Base-by-base conservation (phyloP, 2,329 filamentous ascomycete species). In the Zymoseptoria crescenta region DNA sequence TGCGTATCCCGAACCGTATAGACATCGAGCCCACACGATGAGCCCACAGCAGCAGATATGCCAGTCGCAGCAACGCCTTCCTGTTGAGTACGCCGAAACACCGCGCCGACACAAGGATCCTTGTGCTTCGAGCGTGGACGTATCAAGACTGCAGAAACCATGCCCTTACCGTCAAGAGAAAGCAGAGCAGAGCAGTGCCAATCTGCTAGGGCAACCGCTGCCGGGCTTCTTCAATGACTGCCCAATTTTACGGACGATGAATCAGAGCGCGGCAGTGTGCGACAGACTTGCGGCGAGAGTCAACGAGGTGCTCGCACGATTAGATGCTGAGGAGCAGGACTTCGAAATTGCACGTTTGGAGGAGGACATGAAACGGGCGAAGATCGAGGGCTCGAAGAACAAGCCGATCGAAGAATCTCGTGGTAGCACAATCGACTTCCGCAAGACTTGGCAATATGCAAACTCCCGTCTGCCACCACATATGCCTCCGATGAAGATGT, bases 391-490 rank as follows among this genome's bases (percentile, higher is more conserved):
- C n/a, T 28, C 51, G 5, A 49, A 28, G 6, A 52, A 45, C 45
- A 24, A 49, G 19, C 19, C 54, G 29, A 30, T 27, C 49, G 27
- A 58, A 29, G 16, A 29, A 27, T 8, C 21, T 29, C 55, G 54
- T 49, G 48, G 58, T 35, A 21, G 69, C n/a, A 45, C 35, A 45
- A 59, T 69, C 48, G 68, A 70, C 58, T 69, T 69, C 58, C 60
- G 59, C 27, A 95, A 94, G 72, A 87, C 90, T 13, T 87, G 91
- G 68, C 75, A 86, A 1, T 95, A 95, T 70, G 80, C 83, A 52
- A 96, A 96, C 71, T 89, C 90, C 1, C 84, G 82, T 58, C 76
- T 95, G 4, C 87, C 89, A 0, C 76, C 80, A 41, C 77, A 87
- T 61, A 77, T 95, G 1, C 83, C 85, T 0, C 82, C 84, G 0